Percentiles rank a stretch among this genome's conserved stretches.
phyloP scores from a whole-genome alignment of 805 yeast species.

The Suhomyces xylopsoci region DNA sequence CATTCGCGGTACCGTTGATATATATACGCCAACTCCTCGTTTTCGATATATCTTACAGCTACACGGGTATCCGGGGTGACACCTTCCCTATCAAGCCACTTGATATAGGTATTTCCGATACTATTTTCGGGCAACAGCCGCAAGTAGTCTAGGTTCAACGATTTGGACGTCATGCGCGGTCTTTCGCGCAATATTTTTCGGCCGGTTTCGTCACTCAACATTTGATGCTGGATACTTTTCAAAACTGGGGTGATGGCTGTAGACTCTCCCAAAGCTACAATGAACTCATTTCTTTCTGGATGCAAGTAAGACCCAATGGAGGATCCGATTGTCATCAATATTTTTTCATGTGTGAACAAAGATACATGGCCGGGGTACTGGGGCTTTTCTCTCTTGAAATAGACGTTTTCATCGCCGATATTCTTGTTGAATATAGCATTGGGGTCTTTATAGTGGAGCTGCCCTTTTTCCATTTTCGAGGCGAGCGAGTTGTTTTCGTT shows the following conservation, averaged over 20 bases:
- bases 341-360: conserved; percentile 58
- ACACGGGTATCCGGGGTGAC: conserved; percentile 93
- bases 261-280: conserved; percentile 85
- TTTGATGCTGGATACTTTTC: conserved; percentile 56
- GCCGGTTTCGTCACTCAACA: conserved; percentile 76
- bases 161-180: conserved; percentile 77
- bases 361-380: conserved; percentile 80
- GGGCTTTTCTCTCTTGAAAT: conserved; percentile 40
- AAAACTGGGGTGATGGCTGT: conserved; percentile 75
- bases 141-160: conserved; percentile 62
- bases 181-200: conserved; percentile 72
- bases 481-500: conserved; percentile 53
- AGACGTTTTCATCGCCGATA: conserved; percentile 21
- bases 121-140: conserved; percentile 61
- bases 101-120: conserved; percentile 73
- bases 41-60: conserved; percentile 81
- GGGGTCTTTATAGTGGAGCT: conserved; percentile 38
- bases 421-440: conserved; percentile 28
- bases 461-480: conserved; percentile 54
- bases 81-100: conserved; percentile 82
- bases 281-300: conserved; percentile 72
- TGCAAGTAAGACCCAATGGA: conserved; percentile 75
- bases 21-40: conserved; percentile 88
- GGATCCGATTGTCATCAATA: conserved; percentile 63
- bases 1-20: conserved; percentile 93